Evolutionary conservation across 2,329 filamentous ascomycete genomes (phyloP).

Genomic region (Trichothecium sympodiale): DNA sequence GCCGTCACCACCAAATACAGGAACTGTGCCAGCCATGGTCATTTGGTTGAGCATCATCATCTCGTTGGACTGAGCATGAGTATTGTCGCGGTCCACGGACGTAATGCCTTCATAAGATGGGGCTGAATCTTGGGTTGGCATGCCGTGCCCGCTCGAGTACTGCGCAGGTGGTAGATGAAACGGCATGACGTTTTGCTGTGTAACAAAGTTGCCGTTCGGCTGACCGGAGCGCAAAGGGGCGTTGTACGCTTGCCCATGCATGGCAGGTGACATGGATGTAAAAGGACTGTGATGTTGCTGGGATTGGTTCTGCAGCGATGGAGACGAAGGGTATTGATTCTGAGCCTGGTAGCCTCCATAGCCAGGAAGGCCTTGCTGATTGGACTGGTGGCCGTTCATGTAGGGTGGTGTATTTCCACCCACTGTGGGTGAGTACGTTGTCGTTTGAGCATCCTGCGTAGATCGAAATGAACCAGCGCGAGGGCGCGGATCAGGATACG

Average conservation of each 20-base stretch:
- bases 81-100: not conserved
- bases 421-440: too few relatives aligned
- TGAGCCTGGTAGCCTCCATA: constrained; percentile 29
- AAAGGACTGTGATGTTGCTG: too few relatives aligned
- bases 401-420: too few relatives aligned
- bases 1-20: constrained; percentile 76
- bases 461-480: too few relatives aligned
- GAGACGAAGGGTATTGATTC: constrained; percentile 18
- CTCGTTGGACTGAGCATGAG: constrained; percentile 34
- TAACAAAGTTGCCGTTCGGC: constrained; percentile 31
- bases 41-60: constrained; percentile 53
- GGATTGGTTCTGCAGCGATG: too few relatives aligned
- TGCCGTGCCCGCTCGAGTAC: constrained; percentile 25
- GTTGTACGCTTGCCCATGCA: too few relatives aligned
- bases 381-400: constrained; percentile 14
- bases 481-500: too few relatives aligned
- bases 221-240: too few relatives aligned
- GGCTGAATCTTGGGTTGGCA: too few relatives aligned
- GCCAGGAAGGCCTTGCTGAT: constrained; percentile 20
- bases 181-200: constrained; percentile 49
- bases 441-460: too few relatives aligned
- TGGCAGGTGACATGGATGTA: too few relatives aligned
- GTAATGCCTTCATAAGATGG: too few relatives aligned
- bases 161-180: constrained; percentile 54
- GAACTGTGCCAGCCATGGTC: constrained; percentile 57